phyloP scores from a whole-genome alignment of 2,329 filamentous ascomycete species.

The Fusarium papillatum region DNA sequence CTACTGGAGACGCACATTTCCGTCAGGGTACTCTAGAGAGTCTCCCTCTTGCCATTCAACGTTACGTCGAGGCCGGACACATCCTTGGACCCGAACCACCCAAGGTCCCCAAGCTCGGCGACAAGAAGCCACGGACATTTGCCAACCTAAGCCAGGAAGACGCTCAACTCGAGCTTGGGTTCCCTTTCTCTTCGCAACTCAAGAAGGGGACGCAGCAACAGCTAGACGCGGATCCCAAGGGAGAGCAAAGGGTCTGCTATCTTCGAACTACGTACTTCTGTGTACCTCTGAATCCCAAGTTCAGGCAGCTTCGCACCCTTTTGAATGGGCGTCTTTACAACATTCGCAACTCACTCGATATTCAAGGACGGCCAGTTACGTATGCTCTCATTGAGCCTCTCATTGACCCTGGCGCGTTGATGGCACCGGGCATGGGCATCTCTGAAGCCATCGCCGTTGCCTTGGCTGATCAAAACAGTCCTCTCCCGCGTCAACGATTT shows the following conservation, averaged over 20 bases:
- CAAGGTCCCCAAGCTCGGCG: background rate
- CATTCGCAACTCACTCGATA: constrained; percentile 7
- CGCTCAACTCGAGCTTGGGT: background rate
- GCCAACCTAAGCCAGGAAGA: background rate
- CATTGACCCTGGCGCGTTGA: constrained; percentile 1
- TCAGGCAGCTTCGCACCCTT: background rate
- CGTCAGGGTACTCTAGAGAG: background rate
- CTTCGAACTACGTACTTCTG: background rate
- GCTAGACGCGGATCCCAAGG: background rate
- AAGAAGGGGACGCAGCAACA: background rate
- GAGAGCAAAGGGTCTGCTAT: background rate
- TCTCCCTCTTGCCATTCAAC: background rate
- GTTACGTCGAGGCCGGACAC: background rate
- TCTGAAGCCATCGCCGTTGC: background rate
- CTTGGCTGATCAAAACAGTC: background rate
- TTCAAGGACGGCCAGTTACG: background rate
- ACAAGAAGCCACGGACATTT: background rate
- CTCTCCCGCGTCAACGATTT: constrained; percentile 9
- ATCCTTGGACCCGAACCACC: background rate
- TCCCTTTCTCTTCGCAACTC: background rate
- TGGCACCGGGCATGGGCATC: background rate
- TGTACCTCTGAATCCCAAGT: background rate
- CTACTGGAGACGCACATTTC: background rate
- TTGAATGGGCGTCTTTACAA: background rate
- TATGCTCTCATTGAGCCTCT: background rate